Conservation (phyloP, 1,284 basidiomycete genomes). For the Malassezia obtusa region DNA sequence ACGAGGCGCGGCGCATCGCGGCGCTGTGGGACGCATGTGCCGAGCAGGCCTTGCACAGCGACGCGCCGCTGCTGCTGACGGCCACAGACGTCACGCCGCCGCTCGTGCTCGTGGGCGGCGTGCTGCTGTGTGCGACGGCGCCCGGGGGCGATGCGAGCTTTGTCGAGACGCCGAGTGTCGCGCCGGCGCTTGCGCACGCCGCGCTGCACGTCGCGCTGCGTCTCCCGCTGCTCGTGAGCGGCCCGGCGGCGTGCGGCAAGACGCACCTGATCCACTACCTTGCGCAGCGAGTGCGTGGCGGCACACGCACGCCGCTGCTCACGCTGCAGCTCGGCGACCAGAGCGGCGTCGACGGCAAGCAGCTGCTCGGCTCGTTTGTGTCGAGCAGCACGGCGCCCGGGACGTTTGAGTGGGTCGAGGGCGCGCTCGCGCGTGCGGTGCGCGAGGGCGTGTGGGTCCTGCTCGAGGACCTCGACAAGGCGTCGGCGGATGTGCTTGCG, state of each 20-base stretch:
- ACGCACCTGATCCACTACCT: slow-evolving; percentile 71
- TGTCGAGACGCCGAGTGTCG: slow-evolving; percentile 61
- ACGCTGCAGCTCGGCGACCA: slow-evolving; percentile 69
- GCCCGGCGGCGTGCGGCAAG: slow-evolving; percentile 82
- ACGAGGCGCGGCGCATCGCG: slow-evolving; percentile 4
- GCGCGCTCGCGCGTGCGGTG: slow-evolving; percentile 81
- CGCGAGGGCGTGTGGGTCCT: slow-evolving; percentile 86
- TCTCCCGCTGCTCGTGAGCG: slow-evolving; percentile 72
- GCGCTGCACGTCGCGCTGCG: slow-evolving; percentile 61
- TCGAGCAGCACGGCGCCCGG: slow-evolving; percentile 78
- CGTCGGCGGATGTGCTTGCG: slow-evolving; percentile 35
- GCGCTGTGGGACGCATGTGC: slow-evolving; percentile 5
- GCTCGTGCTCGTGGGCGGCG: slow-evolving; percentile 23
- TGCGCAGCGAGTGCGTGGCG: slow-evolving; percentile 19
- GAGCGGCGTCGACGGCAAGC: slow-evolving; percentile 69
- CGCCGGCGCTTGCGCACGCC: slow-evolving; percentile 57
- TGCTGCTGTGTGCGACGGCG: slow-evolving; percentile 21
- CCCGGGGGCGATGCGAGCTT: slow-evolving; percentile 12
- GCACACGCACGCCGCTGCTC: slow-evolving; percentile 58
- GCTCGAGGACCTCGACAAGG: slow-evolving; percentile 75
- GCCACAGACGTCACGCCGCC: neutral
- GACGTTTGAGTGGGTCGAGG: slow-evolving; percentile 92
- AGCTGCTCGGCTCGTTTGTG: slow-evolving; percentile 83
- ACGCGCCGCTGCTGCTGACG: neutral
- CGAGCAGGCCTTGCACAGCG: neutral